These are phyloP conservation scores for Solanum chacoense DNA, from an alignment of 305 asterid species.

Conservation along the genomic window DNA sequence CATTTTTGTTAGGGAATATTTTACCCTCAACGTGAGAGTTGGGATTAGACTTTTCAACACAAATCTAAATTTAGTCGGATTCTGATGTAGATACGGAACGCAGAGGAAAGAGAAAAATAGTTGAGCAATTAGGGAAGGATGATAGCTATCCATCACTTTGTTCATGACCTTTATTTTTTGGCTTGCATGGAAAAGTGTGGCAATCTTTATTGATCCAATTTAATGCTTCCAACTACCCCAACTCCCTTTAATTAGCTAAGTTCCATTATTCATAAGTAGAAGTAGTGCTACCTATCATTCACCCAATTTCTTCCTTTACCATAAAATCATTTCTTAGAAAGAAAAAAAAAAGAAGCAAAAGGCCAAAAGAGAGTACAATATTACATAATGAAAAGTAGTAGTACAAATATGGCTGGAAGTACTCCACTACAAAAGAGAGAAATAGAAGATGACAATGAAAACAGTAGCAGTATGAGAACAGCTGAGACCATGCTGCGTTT, in stretches of 20 bases:
- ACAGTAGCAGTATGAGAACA: constrained; percentile 41
- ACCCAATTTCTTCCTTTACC: not conserved
- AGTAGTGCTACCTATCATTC: not conserved
- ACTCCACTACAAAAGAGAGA: not conserved
- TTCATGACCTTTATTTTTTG: not conserved
- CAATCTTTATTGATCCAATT: constrained; percentile 41
- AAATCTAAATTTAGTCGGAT: too few species aligned
- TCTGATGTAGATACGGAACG: not conserved
- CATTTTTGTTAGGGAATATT: not conserved
- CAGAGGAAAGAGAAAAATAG: not conserved
- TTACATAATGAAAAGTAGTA: not conserved
- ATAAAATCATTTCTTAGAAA: not conserved
- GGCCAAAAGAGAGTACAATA: not conserved
- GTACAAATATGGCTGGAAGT: not conserved
- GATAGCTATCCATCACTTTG: not conserved
- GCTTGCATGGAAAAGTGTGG: constrained; percentile 48
- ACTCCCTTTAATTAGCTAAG: constrained; percentile 13
- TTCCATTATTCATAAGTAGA: not conserved
- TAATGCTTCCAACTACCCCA: constrained; percentile 30
- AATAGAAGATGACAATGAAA: constrained; percentile 25
- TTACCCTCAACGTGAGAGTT: too few species aligned
- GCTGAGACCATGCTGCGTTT: constrained; percentile 77
- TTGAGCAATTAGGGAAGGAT: not conserved
- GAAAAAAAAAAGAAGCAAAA: not conserved
- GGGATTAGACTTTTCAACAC: not conserved